Base-by-base conservation (phyloP, 441 rosid genomes). In the Rhodomyrtus psidioides region DNA sequence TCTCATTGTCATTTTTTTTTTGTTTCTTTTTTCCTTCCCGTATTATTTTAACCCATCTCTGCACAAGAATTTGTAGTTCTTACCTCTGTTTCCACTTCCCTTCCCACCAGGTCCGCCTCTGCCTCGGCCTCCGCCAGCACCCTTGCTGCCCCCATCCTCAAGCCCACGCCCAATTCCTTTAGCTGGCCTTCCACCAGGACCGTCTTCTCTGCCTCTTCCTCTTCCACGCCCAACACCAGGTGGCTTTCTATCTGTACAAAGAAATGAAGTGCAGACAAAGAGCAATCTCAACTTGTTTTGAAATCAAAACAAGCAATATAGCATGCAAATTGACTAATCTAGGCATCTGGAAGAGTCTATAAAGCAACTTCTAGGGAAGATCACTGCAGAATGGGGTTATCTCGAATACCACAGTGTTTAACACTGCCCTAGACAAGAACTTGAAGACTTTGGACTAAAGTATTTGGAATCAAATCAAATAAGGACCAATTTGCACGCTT, bases 161-260 rank as follows among this genome's bases (percentile, higher is more conserved):
- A 95, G 90, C 24, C 97, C 94, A 87, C 94, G 96, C 55, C 97
- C 95, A 79, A 90, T 90, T 83, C 95, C 96, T 88, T 90, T 94
- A 53, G 92, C 84, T 82, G 89, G 93, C 89, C 95, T 92, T 85
- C 93, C 95, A 86, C 94, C 91, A 30, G 92, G 75, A 83, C 90
- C 93, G 49, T 94, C 96, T 85, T 93, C 96, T 90, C 96, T 91
- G 49, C 97, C 96, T 88, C 97, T 93, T 83, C 95, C 97, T 90
- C 96, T 91, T 88, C 97, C 97, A 59, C 95, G 96, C 30, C 96
- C 97, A 0, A 94, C 93, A 1, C 95, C 96, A 85, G 97, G 96
- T 56, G 97, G 96, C 89, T 83, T 94, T 83, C 96, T 93, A 90
- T 94, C 97, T 94, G 89, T 8, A 87, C 53, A 85, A 55, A 46